Conservation (phyloP, 1,284 basidiomycete genomes). For the Sanghuangporus weigelae region DNA sequence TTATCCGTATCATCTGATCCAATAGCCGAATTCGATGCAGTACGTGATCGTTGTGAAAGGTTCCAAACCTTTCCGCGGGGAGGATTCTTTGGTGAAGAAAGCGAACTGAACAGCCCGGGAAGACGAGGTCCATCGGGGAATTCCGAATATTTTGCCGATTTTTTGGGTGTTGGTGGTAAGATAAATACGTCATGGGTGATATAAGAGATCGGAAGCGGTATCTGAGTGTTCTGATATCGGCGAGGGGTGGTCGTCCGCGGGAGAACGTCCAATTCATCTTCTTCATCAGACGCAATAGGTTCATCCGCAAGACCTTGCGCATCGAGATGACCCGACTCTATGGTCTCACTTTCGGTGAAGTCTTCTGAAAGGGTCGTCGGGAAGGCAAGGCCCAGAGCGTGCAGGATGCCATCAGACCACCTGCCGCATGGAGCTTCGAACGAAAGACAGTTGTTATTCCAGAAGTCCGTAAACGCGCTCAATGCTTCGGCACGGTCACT, state of each 20-base stretch:
- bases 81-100: not conserved
- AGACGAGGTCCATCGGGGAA: constrained; percentile 4
- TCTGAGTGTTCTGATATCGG: not conserved
- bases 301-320: not conserved
- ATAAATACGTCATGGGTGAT: not conserved
- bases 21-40: not conserved
- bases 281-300: not conserved
- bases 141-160: not conserved
- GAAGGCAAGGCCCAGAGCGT: constrained; percentile 9
- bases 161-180: not conserved
- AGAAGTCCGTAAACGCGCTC: constrained; percentile 19
- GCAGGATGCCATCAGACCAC: constrained; percentile 11
- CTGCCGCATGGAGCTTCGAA: constrained; percentile 10
- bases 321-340: not conserved
- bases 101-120: not conserved
- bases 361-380: not conserved
- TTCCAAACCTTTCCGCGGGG: not conserved
- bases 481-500: constrained; percentile 14
- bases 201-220: constrained; percentile 11
- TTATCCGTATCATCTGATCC: constrained; percentile 6
- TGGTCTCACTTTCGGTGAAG: not conserved
- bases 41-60: not conserved
- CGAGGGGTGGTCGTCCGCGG: constrained; percentile 14
- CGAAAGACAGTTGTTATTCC: constrained; percentile 14
- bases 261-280: constrained; percentile 9